Evolutionary conservation across 164 flowering plant species (phyloP), one percentile per base, ranked within the genome.

Genomic region (Chimonanthus salicifolius): DNA sequence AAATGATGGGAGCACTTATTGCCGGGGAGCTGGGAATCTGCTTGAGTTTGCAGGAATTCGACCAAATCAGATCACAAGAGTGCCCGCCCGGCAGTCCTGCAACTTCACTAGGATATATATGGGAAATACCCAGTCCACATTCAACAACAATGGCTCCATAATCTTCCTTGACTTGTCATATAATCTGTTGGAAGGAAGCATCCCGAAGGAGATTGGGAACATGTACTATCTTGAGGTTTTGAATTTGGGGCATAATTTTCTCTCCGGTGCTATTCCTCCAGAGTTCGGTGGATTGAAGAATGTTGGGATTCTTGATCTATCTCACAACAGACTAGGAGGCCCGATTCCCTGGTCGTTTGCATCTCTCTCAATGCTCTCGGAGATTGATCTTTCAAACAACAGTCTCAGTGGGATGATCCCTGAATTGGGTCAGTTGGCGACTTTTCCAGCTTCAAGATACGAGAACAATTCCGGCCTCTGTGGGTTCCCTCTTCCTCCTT

Each of bases 1-100:
- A 85, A 90, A 89, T 62, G 91, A 90, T 72, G 97, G 94, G 5
- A 88, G 92, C 33, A 79, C 83, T 49, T 81, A 78, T 58, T 95
- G 99, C 77, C 98, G 85, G 62, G 99, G 99, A n/a, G 91, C 98
- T 0, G 99, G 98, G 69, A 93, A 87, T 75, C 83, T 95, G 75
- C 90, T 95, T 8, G 99, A 93, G 79, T 92, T 88, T 74, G 88
- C 85, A 2, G 98, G 98, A 20, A 93, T 95, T n/a, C 79, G 97
- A 64, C 76, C 66, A 46, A 88, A 87, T 10, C 82, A 85, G 64
- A 62, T 93, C 73, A 71, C 74, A 67, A 78, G 92, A 72, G 80
- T 92, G 6, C 89, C 94, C 0, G 77, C 85, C 2, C 82, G 88
- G 76, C 85, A 78, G 58, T 88, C 91, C 4, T 95, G 99, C 84